These are phyloP conservation scores for Coemansia sp. DNA, from an alignment of 192 early-diverging fungal species.

Conservation along the genomic window DNA sequence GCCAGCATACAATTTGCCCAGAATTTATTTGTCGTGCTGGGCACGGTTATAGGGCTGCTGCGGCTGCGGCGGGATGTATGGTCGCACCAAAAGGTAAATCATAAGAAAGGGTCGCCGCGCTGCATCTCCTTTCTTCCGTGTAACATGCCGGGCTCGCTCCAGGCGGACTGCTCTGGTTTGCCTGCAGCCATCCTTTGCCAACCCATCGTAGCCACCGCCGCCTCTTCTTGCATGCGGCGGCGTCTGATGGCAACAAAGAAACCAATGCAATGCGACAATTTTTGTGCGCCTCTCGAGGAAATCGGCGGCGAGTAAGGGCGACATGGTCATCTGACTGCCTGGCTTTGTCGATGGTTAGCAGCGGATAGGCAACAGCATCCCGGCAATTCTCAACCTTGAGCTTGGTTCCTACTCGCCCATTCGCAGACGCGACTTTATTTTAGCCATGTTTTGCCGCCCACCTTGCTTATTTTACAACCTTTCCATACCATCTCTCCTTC, in stretches of 20 bases:
- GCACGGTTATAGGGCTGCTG: neutral
- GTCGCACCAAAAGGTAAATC: neutral
- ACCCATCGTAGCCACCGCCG: too few relatives aligned
- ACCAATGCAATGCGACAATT: conserved; percentile 12
- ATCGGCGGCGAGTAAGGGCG: neutral
- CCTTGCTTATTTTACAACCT: neutral
- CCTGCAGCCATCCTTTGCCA: neutral
- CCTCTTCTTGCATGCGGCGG: conserved; percentile 8
- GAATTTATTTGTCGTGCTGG: neutral
- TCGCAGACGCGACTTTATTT: neutral
- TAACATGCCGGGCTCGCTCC: neutral
- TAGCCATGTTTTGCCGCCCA: neutral
- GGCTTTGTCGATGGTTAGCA: conserved; percentile 1
- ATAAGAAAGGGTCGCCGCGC: neutral
- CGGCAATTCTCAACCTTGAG: conserved; percentile 3
- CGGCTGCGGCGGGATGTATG: neutral
- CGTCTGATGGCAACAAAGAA: conserved; percentile 12
- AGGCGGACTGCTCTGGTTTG: neutral
- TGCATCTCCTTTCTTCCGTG: neutral
- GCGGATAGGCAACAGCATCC: neutral
- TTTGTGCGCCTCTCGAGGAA: conserved; percentile 11
- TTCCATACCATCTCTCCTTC: neutral
- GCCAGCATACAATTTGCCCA: neutral
- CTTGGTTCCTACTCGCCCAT: neutral
- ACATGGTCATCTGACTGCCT: conserved; percentile 15